Conservation (phyloP, 768 basidiomycete species). For the Lanmaoa pseudosensibilis region DNA sequence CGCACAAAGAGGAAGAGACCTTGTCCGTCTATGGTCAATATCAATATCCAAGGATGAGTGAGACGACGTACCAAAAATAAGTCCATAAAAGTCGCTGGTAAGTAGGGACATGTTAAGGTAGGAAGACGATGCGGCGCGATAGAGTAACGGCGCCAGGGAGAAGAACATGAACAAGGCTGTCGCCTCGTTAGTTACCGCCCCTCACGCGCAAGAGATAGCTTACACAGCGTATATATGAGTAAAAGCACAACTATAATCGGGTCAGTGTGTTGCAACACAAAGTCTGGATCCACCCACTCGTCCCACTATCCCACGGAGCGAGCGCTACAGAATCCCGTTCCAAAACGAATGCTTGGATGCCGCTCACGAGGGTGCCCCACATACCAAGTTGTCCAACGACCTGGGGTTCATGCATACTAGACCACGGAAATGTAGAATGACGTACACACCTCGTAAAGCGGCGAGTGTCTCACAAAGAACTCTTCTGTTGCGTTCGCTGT, state of each 20-base stretch:
- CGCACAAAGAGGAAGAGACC: slow-evolving; percentile 55
- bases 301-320: slow-evolving; percentile 70
- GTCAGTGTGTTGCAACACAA: slow-evolving; percentile 37
- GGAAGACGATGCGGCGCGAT: slow-evolving; percentile 80
- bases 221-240: slow-evolving; percentile 44
- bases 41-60: not conserved
- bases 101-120: slow-evolving; percentile 83
- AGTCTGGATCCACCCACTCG: slow-evolving; percentile 44
- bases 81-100: slow-evolving; percentile 86
- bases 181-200: not conserved
- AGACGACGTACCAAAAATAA: slow-evolving; percentile 56
- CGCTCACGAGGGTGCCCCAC: slow-evolving; percentile 77
- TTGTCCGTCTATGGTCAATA: slow-evolving; percentile 13
- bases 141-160: slow-evolving; percentile 78
- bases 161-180: slow-evolving; percentile 78
- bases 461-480: slow-evolving; percentile 76
- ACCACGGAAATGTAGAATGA: not conserved
- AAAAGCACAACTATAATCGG: slow-evolving; percentile 45
- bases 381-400: slow-evolving; percentile 85
- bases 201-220: not conserved
- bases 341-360: slow-evolving; percentile 68
- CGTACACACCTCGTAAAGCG: slow-evolving; percentile 65
- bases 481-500: slow-evolving; percentile 87
- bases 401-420: slow-evolving; percentile 26
- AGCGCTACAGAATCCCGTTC: slow-evolving; percentile 64